Base-by-base conservation (phyloP, 805 yeast genomes). In the Starmerella scarabaei region DNA sequence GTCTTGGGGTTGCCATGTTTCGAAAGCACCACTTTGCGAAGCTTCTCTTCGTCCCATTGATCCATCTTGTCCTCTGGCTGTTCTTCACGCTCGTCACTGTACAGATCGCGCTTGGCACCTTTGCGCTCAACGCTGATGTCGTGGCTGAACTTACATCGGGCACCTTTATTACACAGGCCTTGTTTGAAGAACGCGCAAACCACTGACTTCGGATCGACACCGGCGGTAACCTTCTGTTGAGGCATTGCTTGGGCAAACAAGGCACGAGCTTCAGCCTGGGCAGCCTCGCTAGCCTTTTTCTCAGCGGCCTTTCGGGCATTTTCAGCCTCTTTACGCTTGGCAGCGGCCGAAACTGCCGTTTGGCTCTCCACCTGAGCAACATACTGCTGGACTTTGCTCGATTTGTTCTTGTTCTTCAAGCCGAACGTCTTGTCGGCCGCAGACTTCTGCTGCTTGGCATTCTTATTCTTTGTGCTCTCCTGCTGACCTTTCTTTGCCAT, bases 181-280 rank as follows among this genome's bases (percentile, higher is more conserved):
- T 79, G 74, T 63, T 78, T 91, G 74, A 84, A 88, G 61, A 75
- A 76, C 42, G 82, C 81, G 72, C 98, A 91, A 17, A 91, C 62
- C 27, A 91, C 80, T 1, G 94, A 75, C 64, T 91, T 88, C 40
- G 98, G 98, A 63, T 91, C 97, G 44, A 85, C 96, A 38, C 98
- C 98, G 55, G 88, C 85, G 31, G 95, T 94, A 24, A 88, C 82
- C 57, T 83, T 84, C 59, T 83, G 96, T 34, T 66, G 69, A 40
- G 73, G 79, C 37, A 83, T 67, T 3, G 74, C 67, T 0, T 74
- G 64, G 24, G 76, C 79, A 52, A 84, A 72, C 33, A 88, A 62
- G 15, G 80, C 78, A 12, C 83, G 78, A 4, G 94, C 93, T 55
- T 88, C 96, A 35, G 72, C 73, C 57, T 80, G 82, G 32, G 94